Conservation (phyloP, 208 protist species). For the Acanthamoeba healyi region DNA sequence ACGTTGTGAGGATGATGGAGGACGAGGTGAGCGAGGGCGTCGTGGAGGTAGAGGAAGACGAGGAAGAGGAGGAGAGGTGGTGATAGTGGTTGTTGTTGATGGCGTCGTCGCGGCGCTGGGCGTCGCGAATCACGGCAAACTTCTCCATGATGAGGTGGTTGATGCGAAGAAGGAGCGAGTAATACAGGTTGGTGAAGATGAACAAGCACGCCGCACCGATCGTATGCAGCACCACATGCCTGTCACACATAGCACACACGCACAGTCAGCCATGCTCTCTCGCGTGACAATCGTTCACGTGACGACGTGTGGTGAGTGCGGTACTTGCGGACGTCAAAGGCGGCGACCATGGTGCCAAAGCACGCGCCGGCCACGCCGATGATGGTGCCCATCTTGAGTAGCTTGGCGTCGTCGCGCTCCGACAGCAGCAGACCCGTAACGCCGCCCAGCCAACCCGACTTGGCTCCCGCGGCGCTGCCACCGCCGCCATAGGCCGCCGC, state of each 20-base stretch:
- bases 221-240: slow-evolving; percentile 38
- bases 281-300: no score
- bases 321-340: slow-evolving; percentile 48
- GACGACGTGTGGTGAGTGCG: neutral
- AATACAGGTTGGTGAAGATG: slow-evolving; percentile 50
- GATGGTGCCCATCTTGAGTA: slow-evolving; percentile 61
- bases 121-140: neutral
- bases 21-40: neutral
- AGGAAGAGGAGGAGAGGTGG: neutral
- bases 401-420: slow-evolving; percentile 30
- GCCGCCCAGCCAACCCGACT: neutral
- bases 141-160: slow-evolving; percentile 31
- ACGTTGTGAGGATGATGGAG: neutral
- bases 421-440: neutral
- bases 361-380: slow-evolving; percentile 27
- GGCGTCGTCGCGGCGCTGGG: neutral
- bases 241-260: neutral
- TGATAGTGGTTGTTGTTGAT: neutral
- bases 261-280: no score
- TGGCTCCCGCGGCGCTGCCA: neutral
- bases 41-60: neutral
- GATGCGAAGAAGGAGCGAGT: slow-evolving; percentile 39
- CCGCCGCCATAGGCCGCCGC: neutral
- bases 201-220: slow-evolving; percentile 21
- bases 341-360: slow-evolving; percentile 48